Base-by-base conservation (phyloP, 2,329 filamentous ascomycete genomes). In the Aureobasidium mangrovei region DNA sequence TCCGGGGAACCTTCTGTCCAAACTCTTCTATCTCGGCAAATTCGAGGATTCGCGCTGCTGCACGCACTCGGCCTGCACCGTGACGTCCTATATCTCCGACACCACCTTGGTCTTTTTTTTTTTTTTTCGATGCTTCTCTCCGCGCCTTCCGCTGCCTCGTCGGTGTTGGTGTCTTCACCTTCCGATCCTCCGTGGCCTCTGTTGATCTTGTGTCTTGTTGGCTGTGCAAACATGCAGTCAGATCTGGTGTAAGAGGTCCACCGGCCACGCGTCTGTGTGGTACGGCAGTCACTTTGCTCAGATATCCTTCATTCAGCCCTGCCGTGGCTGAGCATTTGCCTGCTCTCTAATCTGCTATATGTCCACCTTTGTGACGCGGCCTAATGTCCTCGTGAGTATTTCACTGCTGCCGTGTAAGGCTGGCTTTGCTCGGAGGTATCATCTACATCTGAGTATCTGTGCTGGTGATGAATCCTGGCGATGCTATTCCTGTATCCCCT, bases 221-320 rank as follows among this genome's bases (percentile, higher is more conserved):
- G 36, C 4, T 39, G 36, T 39, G 12, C 12, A 5, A 51, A 36
- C 47, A 32, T 51, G 28, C 33, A 40, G 4, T 51, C 28, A 41
- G 29, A 41, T 51, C 47, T 39, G 40, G 47, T 41, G 38, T 51
- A 33, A 49, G 46, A 49, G 41, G 9, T 29, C n/a, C 36, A 8
- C 47, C 7, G 31, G 47, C 47, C 47, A 51, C 47, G 47, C 47
- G 47, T 36, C 47, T 51, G 47, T 51, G 47, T 33, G 4, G 28
- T 18, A 41, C 8, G 18, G 18, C 18, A 18, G 18, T 18, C 18
- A 18, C 18, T 18, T 18, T 18, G 18, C 18, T 18, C 1, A 18
- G 18, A 18, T 18, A 18, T 18, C 18, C 18, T 18, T 18, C 18
- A 18, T 18, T 18, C 7, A 41, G 38, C 29, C 24, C 9, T n/a